Evolutionary conservation across 768 basidiomycete species (phyloP).

Genomic region (Boletus vinaceobasis): DNA sequence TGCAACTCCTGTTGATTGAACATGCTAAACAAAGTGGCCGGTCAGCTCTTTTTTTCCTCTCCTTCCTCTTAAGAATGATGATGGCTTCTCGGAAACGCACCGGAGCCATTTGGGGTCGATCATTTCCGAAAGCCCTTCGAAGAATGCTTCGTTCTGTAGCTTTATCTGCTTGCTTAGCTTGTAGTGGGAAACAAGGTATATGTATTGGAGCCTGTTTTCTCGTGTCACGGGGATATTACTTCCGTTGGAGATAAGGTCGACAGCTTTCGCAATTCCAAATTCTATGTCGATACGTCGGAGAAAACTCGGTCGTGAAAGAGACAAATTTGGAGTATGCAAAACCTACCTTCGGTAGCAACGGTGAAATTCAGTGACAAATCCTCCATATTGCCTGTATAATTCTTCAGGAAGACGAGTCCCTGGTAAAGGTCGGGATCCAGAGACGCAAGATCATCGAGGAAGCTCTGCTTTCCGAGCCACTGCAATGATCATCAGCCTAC

Average conservation of each 20-base stretch:
- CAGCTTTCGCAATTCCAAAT: constrained; percentile 70
- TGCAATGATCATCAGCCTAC: constrained; percentile 25
- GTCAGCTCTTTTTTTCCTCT: constrained; percentile 6
- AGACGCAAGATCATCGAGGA: constrained; percentile 88
- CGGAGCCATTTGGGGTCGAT: constrained; percentile 88
- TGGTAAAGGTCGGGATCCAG: constrained; percentile 91
- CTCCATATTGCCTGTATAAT: constrained; percentile 81
- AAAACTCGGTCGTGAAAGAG: neutral
- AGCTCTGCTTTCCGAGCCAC: constrained; percentile 93
- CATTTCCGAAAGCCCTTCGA: constrained; percentile 88
- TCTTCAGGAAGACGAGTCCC: constrained; percentile 89
- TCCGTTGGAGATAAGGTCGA: constrained; percentile 81
- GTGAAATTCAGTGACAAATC: constrained; percentile 91
- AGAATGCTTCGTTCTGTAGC: constrained; percentile 79
- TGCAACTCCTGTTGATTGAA: constrained; percentile 97
- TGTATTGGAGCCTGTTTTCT: constrained; percentile 88
- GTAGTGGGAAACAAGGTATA: constrained; percentile 85
- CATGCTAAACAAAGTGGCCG: constrained; percentile 53
- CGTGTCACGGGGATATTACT: constrained; percentile 80
- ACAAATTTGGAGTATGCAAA: neutral
- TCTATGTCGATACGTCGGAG: constrained; percentile 44
- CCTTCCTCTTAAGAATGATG: neutral
- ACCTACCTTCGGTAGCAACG: constrained; percentile 76
- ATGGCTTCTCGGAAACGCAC: constrained; percentile 30
- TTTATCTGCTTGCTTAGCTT: constrained; percentile 87